Percentiles rank a stretch among this genome's conserved stretches.
These are phyloP conservation scores for Penicillium tannophilum DNA, from an alignment of 495 filamentous ascomycete genomes.

Conservation along the genomic window DNA sequence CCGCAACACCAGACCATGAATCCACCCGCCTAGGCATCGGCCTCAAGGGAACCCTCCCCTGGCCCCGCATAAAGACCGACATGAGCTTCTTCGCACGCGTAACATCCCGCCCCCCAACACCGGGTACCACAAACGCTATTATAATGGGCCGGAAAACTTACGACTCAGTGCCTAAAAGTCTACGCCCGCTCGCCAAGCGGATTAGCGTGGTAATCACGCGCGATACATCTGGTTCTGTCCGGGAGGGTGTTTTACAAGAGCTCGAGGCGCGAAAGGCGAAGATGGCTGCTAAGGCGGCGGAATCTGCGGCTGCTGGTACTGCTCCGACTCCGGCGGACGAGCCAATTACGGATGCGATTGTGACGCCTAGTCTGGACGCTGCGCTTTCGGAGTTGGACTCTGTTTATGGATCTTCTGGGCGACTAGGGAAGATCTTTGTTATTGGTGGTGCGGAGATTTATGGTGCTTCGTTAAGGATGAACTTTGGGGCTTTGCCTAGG, in stretches of 20 bases:
- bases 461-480: constrained; percentile 58
- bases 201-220: constrained; percentile 78
- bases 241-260: constrained; percentile 28
- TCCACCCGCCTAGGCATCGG: constrained; percentile 78
- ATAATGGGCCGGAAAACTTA: constrained; percentile 98
- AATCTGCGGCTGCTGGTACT: not conserved
- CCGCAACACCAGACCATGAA: constrained; percentile 28
- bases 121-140: constrained; percentile 66
- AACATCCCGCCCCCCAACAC: constrained; percentile 63
- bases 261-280: constrained; percentile 26
- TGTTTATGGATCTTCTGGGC: constrained; percentile 21
- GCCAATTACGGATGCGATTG: constrained; percentile 38
- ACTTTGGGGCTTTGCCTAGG: constrained; percentile 14
- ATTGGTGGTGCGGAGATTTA: constrained; percentile 94
- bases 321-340: constrained; percentile 14
- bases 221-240: constrained; percentile 31
- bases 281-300: constrained; percentile 24
- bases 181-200: constrained; percentile 77
- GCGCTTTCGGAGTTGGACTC: constrained; percentile 50
- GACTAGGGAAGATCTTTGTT: constrained; percentile 66
- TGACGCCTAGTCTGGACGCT: constrained; percentile 52
- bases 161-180: constrained; percentile 74
- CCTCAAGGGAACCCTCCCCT: constrained; percentile 75
- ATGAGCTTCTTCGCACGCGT: constrained; percentile 94
- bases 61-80: constrained; percentile 83